phyloP scores from a whole-genome alignment of 805 yeast genomes.

The Jamesozyma jinghongensis region DNA sequence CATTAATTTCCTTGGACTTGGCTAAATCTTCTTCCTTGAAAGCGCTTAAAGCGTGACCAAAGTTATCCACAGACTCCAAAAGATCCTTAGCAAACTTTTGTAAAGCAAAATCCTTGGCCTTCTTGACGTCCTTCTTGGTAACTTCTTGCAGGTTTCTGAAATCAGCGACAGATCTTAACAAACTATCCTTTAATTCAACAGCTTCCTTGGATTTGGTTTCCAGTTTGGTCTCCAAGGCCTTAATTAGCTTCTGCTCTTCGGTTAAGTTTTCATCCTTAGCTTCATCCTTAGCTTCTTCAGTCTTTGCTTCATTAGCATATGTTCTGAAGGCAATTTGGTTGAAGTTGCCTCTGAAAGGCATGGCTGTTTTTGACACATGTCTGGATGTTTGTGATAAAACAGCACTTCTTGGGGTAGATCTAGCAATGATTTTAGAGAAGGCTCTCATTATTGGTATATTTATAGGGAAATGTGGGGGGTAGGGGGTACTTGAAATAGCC shows the following conservation, averaged over 20 bases:
- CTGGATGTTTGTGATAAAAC: not conserved
- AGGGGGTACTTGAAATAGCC: too few relatives aligned
- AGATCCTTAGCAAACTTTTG: constrained; percentile 88
- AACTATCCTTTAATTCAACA: constrained; percentile 75
- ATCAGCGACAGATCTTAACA: constrained; percentile 79
- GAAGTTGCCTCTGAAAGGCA: not conserved
- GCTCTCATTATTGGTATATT: constrained; percentile 2
- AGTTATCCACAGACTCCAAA: constrained; percentile 83
- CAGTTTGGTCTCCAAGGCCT: constrained; percentile 43
- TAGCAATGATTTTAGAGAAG: constrained; percentile 2
- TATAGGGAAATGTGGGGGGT: too few relatives aligned
- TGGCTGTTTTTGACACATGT: too few relatives aligned
- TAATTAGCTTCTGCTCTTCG: constrained; percentile 23
- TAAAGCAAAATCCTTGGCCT: constrained; percentile 82
- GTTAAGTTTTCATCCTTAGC: constrained; percentile 12
- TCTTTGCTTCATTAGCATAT: constrained; percentile 21
- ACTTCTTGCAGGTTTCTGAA: constrained; percentile 88
- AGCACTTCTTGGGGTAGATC: constrained; percentile 3
- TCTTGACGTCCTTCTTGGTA: constrained; percentile 76
- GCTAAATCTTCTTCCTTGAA: constrained; percentile 55
- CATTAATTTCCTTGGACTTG: constrained; percentile 54
- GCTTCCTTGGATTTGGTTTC: constrained; percentile 59
- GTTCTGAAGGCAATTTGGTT: constrained; percentile 10
- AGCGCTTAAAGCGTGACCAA: constrained; percentile 72
- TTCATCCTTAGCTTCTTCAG: constrained; percentile 11